A percentile compares a stretch with the other conserved stretches of the same genome.
These are phyloP conservation scores for Earliella scabrosa DNA, from an alignment of 1,284 basidiomycete species.

Conservation along the genomic window DNA sequence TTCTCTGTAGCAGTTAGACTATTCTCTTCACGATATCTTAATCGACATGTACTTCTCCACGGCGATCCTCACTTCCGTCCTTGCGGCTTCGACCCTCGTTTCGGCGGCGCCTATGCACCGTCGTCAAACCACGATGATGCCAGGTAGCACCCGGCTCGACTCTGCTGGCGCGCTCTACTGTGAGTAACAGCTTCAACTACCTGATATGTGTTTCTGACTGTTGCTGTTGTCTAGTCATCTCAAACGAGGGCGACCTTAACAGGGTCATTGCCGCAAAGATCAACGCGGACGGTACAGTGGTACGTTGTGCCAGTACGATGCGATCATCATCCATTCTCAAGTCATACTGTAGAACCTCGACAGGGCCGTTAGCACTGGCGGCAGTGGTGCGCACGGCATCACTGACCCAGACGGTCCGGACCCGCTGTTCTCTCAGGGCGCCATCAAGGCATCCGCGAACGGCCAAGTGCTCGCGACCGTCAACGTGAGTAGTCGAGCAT, in stretches of 20 bases:
- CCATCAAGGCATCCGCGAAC: conserved; percentile 43
- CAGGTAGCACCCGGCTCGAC: conserved; percentile 3
- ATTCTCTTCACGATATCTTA: no score
- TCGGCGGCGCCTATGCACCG: conserved; percentile 16
- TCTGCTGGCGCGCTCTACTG: conserved; percentile 22
- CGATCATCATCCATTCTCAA: neutral
- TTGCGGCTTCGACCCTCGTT: conserved; percentile 15
- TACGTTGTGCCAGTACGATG: neutral
- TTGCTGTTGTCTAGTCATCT: conserved; percentile 19
- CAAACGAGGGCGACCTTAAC: conserved; percentile 27
- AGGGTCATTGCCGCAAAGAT: conserved; percentile 25
- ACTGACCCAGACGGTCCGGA: conserved; percentile 41
- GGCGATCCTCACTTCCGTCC: conserved; percentile 11
- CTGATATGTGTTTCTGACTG: neutral
- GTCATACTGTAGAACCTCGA: conserved; percentile 15
- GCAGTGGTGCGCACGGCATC: conserved; percentile 44
- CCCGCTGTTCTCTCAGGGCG: conserved; percentile 48
- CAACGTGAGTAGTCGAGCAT: conserved; percentile 37
- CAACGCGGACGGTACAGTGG: conserved; percentile 26
- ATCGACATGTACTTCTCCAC: conserved; percentile 18
- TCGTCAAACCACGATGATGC: conserved; percentile 17
- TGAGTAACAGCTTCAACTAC: neutral
- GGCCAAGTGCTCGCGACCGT: conserved; percentile 47
- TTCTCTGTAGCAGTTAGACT: no score
- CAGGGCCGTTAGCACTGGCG: conserved; percentile 37